phyloP scores from a whole-genome alignment of 2,329 filamentous ascomycete species.

The Graphium sp. region DNA sequence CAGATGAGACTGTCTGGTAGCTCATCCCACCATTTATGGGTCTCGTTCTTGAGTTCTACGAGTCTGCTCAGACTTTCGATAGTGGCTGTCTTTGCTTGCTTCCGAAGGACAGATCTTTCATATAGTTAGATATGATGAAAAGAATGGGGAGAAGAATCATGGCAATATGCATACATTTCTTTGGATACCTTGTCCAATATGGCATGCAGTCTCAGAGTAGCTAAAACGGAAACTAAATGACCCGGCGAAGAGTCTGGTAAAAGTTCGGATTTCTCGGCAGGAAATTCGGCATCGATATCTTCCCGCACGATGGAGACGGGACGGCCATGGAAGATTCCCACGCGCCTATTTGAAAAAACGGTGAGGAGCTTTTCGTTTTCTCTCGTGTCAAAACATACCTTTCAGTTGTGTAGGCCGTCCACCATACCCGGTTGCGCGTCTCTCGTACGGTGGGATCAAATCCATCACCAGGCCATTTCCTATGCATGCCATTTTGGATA shows the following conservation, averaged over 20 bases:
- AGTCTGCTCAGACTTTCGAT: slow-evolving; percentile 15
- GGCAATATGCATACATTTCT: slow-evolving; percentile 15
- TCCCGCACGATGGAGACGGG: slow-evolving; percentile 32
- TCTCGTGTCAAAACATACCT: slow-evolving; percentile 18
- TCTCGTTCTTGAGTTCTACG: slow-evolving; percentile 17
- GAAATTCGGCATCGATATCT: slow-evolving; percentile 36
- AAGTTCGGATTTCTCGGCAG: slow-evolving; percentile 25
- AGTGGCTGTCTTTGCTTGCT: slow-evolving; percentile 13
- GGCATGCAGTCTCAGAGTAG: slow-evolving; percentile 19
- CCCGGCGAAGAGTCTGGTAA: slow-evolving; percentile 19
- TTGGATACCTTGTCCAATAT: slow-evolving; percentile 18
- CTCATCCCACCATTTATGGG: slow-evolving; percentile 19
- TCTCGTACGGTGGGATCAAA: slow-evolving; percentile 30
- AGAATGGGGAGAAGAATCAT: background rate
- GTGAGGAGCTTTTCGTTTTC: background rate
- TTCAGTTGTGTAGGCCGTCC: slow-evolving; percentile 39
- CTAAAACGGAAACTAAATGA: slow-evolving; percentile 27
- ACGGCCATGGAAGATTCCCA: slow-evolving; percentile 37
- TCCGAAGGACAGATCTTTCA: slow-evolving; percentile 16
- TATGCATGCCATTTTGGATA: slow-evolving; percentile 44
- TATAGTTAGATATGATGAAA: background rate
- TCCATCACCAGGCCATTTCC: slow-evolving; percentile 27
- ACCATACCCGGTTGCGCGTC: slow-evolving; percentile 37
- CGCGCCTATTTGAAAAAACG: slow-evolving; percentile 18
- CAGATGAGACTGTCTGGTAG: slow-evolving; percentile 14